Evolutionary conservation across 1,139 yeast genomes (phyloP), one percentile per base, ranked within the genome.

Genomic region (Zygosaccharomyces sapae): DNA sequence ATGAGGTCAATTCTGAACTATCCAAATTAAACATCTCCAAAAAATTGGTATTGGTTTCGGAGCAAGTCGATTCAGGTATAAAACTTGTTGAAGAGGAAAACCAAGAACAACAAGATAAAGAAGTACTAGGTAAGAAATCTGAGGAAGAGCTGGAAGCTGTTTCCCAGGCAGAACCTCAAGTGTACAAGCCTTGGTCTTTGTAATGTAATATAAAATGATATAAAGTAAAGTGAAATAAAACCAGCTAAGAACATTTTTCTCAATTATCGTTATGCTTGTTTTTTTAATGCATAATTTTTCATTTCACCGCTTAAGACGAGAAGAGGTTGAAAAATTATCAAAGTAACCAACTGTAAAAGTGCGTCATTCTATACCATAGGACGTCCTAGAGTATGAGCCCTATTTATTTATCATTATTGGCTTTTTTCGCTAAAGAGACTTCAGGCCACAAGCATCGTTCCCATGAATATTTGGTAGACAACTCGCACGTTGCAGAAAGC

Each of bases 161-260:
- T 18, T 62, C 67, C 2, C 56, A 55, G 24, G 45, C 53, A 20
- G 61, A 62, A 37, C 66, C 66, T 34, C 64, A 62, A 44, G 49
- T 53, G 25, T 64, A 62, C 48, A 58, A 58, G 43, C 50, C 61
- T 24, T 62, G 67, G 66, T 59, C 66, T 35, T 52, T 64, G 57
- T 61, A 54, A 56, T 47, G 18, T 31, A 31, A 13, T 31, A 31
- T 31, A 31, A 31, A 12, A 31, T 13, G 18, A 31, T 22, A 9
- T 13, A n/a, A 31, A 31, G 7, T 22, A 6, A 22, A 22, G 7
- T 22, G 7, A 22, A 2, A 22, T 22, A 22, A 6, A 22, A 22
- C 25, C 25, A 22, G 7, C 25, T 5, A 22, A 22, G 25, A 22
- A 22, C 9, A 22, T 22, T 22, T 22, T 22, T 6, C 7, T 22